Evolutionary conservation across 352 stramenopile genomes (phyloP).

Genomic region (Peronospora farinosa): DNA sequence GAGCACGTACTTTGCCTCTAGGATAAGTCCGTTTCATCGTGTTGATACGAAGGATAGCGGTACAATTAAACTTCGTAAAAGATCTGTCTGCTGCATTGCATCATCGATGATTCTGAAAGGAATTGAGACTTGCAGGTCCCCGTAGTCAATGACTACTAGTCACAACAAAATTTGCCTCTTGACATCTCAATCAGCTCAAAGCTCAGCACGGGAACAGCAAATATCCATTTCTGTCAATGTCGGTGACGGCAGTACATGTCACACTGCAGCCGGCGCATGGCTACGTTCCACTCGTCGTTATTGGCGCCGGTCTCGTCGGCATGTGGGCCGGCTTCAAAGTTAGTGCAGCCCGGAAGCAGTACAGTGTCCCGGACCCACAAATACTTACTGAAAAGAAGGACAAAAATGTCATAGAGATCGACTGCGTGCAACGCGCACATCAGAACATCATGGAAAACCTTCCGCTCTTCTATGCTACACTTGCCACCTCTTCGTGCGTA

Average conservation of each 20-base stretch:
- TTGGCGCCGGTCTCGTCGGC: conserved; percentile 49
- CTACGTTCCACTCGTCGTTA: conserved; percentile 50
- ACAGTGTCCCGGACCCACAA: conserved; percentile 52
- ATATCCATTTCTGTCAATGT: conserved; percentile 16
- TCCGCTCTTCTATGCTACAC: conserved; percentile 33
- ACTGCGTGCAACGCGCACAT: conserved; percentile 77
- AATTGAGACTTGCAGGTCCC: no score
- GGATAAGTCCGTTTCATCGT: no score
- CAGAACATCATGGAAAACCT: conserved; percentile 78
- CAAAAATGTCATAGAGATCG: conserved; percentile 67
- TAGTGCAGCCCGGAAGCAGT: conserved; percentile 53
- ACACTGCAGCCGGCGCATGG: conserved; percentile 56
- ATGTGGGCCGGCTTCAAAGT: conserved; percentile 58
- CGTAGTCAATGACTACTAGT: no score
- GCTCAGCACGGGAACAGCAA: no score
- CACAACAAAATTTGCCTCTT: no score
- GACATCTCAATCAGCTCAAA: no score
- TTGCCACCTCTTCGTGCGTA: conserved; percentile 39
- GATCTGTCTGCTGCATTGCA: no score
- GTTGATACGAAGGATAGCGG: no score
- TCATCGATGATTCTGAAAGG: no score
- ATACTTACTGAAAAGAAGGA: conserved; percentile 65
- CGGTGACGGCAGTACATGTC: conserved; percentile 39
- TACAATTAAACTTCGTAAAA: no score
- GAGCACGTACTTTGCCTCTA: no score